These are phyloP conservation scores for Apiotrichum sp. DNA, from an alignment of 1,284 basidiomycete genomes.

Conservation along the genomic window DNA sequence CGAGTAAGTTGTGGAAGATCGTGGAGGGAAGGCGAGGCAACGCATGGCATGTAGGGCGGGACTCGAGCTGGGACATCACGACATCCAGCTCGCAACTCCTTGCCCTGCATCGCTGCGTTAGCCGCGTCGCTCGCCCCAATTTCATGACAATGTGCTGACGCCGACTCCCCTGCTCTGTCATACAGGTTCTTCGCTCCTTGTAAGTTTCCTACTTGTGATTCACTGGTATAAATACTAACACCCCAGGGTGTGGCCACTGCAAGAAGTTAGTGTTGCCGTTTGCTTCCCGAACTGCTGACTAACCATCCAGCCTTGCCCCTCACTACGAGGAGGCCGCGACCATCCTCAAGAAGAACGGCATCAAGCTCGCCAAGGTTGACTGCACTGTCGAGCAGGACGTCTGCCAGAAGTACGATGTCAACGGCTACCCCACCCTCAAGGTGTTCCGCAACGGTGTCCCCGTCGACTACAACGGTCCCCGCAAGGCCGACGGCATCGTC, in stretches of 20 bases:
- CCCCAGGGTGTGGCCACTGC: constrained; percentile 47
- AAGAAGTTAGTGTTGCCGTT: constrained; percentile 36
- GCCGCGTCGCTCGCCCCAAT: no score
- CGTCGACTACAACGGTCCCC: constrained; percentile 75
- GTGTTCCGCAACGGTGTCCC: constrained; percentile 82
- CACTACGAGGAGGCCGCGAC: constrained; percentile 97
- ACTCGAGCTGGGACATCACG: no score
- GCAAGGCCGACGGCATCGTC: constrained; percentile 94
- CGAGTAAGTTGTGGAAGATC: constrained; percentile 54
- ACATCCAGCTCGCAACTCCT: no score
- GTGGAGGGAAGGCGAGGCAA: no score
- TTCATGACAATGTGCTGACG: neutral
- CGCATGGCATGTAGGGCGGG: no score
- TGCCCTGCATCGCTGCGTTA: no score
- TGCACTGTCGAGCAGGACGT: constrained; percentile 84
- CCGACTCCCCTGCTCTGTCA: neutral
- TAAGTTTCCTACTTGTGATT: constrained; percentile 17
- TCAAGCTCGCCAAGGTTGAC: constrained; percentile 93
- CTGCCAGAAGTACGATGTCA: constrained; percentile 74
- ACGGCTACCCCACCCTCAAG: constrained; percentile 63
- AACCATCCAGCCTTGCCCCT: constrained; percentile 59
- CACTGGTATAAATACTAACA: neutral
- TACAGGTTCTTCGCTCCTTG: constrained; percentile 45
- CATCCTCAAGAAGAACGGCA: constrained; percentile 75
- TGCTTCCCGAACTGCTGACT: neutral